Evolutionary conservation across 352 stramenopile genomes (phyloP).

Genomic region (Pythium volutum): DNA sequence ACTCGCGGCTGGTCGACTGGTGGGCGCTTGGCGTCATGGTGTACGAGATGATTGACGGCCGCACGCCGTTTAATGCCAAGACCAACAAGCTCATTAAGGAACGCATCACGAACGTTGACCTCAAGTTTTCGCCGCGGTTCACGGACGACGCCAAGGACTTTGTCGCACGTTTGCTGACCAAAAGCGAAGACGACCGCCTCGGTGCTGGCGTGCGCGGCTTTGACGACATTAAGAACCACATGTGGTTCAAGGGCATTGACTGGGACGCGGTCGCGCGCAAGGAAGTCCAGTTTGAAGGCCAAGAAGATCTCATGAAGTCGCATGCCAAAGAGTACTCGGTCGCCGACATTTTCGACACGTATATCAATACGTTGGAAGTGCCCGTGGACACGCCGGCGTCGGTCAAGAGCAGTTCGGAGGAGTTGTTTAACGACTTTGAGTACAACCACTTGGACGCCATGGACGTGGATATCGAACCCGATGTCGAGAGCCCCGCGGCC

Average conservation of each 20-base stretch:
- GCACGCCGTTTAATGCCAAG: conserved; percentile 86
- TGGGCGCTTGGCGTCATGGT: conserved; percentile 87
- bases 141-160: conserved; percentile 84
- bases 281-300: conserved; percentile 59
- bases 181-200: conserved; percentile 90
- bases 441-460: conserved; percentile 81
- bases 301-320: conserved; percentile 74
- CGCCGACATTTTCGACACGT: conserved; percentile 82
- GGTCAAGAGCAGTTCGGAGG: conserved; percentile 62
- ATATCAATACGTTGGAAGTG: conserved; percentile 85
- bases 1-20: conserved; percentile 88
- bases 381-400: conserved; percentile 80
- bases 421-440: conserved; percentile 80
- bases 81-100: conserved; percentile 86
- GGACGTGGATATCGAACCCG: conserved; percentile 28
- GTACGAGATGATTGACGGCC: conserved; percentile 88
- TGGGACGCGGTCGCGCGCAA: conserved; percentile 75
- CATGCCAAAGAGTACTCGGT: conserved; percentile 81
- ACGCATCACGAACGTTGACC: conserved; percentile 76
- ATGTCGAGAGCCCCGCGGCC: conserved; percentile 39
- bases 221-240: conserved; percentile 83
- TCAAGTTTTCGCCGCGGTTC: conserved; percentile 81
- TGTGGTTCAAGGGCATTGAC: conserved; percentile 86
- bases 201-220: conserved; percentile 89
- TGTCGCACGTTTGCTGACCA: conserved; percentile 90